Evolutionary conservation across 345 rosid genomes (phyloP).

Genomic region (Murraya paniculata): DNA sequence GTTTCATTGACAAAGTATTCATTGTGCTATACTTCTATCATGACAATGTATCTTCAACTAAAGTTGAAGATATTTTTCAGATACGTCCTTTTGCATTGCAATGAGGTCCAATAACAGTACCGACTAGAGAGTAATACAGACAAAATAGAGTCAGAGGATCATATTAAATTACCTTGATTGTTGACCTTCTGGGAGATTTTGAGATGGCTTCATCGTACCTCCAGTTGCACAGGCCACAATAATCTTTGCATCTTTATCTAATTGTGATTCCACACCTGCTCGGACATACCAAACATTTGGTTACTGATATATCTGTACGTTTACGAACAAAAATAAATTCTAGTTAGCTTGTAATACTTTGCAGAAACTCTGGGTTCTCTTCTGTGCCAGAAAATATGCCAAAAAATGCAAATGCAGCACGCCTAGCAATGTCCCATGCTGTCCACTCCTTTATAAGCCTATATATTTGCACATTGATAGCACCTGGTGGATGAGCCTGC

Average conservation of each 20-base stretch:
- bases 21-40: neutral
- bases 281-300: neutral
- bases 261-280: constrained; percentile 75
- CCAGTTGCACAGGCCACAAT: constrained; percentile 94
- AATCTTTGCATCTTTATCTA: constrained; percentile 79
- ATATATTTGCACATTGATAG: constrained; percentile 86
- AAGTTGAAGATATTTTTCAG: neutral
- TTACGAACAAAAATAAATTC: constrained; percentile 1
- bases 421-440: constrained; percentile 97
- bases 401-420: constrained; percentile 93
- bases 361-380: constrained; percentile 88
- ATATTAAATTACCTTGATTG: constrained; percentile 66
- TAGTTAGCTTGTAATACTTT: constrained; percentile 36
- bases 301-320: neutral
- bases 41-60: too few relatives aligned
- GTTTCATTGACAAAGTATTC: neutral
- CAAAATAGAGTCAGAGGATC: neutral
- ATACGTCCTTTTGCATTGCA: too few relatives aligned
- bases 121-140: neutral
- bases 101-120: neutral
- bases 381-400: constrained; percentile 98
- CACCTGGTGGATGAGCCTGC: constrained; percentile 87
- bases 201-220: constrained; percentile 83
- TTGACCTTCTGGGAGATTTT: constrained; percentile 91
- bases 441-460: constrained; percentile 98